Evolutionary conservation across 1,139 yeast genomes (phyloP).

Genomic region (Nakaseomyces kungkrabaensis): DNA sequence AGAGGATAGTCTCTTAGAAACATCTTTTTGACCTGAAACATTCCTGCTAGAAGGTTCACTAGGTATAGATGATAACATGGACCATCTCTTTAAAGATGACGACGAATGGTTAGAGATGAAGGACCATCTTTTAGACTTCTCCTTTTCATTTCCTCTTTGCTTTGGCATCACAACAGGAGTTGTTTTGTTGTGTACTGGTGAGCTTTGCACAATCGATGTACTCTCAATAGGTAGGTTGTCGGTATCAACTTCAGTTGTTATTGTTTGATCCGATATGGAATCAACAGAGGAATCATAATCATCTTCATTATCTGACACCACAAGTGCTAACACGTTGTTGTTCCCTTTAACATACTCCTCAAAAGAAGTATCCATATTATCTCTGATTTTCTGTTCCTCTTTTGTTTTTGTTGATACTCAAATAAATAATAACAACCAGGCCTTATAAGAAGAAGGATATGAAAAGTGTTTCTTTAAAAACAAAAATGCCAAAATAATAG

Average conservation of each 20-base stretch:
- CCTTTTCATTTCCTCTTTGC: not conserved
- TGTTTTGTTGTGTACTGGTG: not conserved
- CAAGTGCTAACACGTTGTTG: slow-evolving; percentile 16
- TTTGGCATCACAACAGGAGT: not conserved
- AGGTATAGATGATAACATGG: slow-evolving; percentile 18
- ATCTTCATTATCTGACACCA: slow-evolving; percentile 27
- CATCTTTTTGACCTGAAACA: slow-evolving; percentile 12
- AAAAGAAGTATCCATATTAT: slow-evolving; percentile 8
- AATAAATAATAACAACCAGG: no score
- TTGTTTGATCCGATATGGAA: slow-evolving; percentile 8
- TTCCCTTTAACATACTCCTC: slow-evolving; percentile 5
- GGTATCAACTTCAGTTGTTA: slow-evolving; percentile 5
- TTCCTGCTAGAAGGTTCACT: slow-evolving; percentile 9
- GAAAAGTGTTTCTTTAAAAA: no score
- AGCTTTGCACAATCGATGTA: not conserved
- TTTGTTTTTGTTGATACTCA: no score
- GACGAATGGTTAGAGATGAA: slow-evolving; percentile 23
- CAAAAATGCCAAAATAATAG: no score
- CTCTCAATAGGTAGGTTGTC: not conserved
- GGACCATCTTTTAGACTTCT: slow-evolving; percentile 22
- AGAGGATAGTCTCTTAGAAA: slow-evolving; percentile 16
- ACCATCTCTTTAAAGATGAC: slow-evolving; percentile 26
- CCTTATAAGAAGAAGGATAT: no score
- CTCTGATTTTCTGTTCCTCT: no score
- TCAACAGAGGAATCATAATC: slow-evolving; percentile 13